Percentiles rank a stretch among this genome's conserved stretches.
phyloP scores from a whole-genome alignment of 176 grass and related monocot genomes.

The Eremochloa ophiuroides region DNA sequence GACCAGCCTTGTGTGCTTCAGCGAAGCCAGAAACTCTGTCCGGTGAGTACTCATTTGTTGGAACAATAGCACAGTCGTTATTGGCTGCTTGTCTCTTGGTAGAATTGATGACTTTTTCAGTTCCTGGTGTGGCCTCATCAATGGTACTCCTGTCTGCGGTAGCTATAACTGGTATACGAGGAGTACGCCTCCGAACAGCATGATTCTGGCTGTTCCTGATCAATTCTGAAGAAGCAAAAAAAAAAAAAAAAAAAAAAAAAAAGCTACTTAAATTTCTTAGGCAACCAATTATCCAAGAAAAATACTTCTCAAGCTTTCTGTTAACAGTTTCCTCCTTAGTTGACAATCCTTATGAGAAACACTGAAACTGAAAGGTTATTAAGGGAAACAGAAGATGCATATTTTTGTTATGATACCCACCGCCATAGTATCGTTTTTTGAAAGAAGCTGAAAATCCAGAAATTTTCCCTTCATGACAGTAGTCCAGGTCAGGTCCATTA shows the following conservation, averaged over 20 bases:
- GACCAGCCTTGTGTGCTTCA: slow-evolving; percentile 27
- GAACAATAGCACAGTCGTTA: background rate
- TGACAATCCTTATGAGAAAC: background rate
- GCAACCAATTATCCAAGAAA: background rate
- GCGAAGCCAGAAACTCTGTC: slow-evolving; percentile 36
- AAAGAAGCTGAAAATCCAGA: slow-evolving; percentile 43
- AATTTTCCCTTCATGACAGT: slow-evolving; percentile 19
- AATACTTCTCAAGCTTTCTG: background rate
- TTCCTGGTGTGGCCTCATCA: slow-evolving; percentile 4
- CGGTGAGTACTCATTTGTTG: slow-evolving; percentile 23
- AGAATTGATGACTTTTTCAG: slow-evolving; percentile 6
- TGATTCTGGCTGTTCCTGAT: background rate
- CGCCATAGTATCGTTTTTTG: slow-evolving; percentile 45
- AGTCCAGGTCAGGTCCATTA: background rate
- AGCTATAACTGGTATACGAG: slow-evolving; percentile 38
- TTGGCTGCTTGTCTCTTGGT: slow-evolving; percentile 10
- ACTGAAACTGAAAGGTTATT: background rate
- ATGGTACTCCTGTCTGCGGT: slow-evolving; percentile 16
- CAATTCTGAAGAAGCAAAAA: slow-evolving; percentile 40
- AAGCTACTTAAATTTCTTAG: slow-evolving; percentile 2
- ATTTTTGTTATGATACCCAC: slow-evolving; percentile 20
- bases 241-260: too few species aligned
- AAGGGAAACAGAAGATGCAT: background rate
- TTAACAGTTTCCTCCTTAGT: background rate
- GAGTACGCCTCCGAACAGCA: slow-evolving; percentile 42